phyloP scores from a whole-genome alignment of 345 rosid species.

The Ricinus communis region DNA sequence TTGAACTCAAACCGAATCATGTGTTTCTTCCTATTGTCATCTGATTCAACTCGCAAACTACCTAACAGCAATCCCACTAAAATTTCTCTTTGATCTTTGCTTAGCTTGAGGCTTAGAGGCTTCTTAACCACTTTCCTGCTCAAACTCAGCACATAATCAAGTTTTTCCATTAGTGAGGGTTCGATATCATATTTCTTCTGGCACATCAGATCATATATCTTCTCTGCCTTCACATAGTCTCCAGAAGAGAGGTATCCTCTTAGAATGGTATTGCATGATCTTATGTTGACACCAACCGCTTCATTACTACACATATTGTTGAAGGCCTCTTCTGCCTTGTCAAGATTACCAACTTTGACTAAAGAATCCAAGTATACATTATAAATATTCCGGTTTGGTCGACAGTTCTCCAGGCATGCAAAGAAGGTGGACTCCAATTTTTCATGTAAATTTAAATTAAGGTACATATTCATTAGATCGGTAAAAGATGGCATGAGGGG shows the following conservation, averaged over 20 bases:
- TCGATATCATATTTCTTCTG: conserved; percentile 65
- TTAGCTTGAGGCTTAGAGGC: conserved; percentile 60
- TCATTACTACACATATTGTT: conserved; percentile 43
- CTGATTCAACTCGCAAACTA: conserved; percentile 66
- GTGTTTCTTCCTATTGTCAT: conserved; percentile 55
- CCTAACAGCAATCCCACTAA: conserved; percentile 84
- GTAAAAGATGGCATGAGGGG: conserved; percentile 61
- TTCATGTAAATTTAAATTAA: conserved; percentile 52
- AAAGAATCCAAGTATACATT: conserved; percentile 69
- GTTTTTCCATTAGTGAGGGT: conserved; percentile 53
- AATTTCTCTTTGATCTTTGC: conserved; percentile 77
- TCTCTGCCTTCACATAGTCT: conserved; percentile 56
- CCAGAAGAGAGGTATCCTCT: conserved; percentile 58
- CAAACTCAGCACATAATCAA: conserved; percentile 55
- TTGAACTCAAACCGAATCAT: conserved; percentile 58
- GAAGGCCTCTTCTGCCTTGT: conserved; percentile 67
- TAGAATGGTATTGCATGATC: conserved; percentile 65
- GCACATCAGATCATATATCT: conserved; percentile 64
- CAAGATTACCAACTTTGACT: conserved; percentile 50
- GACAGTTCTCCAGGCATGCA: conserved; percentile 59
- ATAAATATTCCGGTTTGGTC: conserved; percentile 58
- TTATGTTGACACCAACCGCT: conserved; percentile 52
- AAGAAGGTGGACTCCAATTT: conserved; percentile 52
- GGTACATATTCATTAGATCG: conserved; percentile 57
- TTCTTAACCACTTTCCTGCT: conserved; percentile 54